These are phyloP conservation scores for Meyerozyma smithsonii DNA, from an alignment of 1,139 yeast genomes.

Conservation along the genomic window DNA sequence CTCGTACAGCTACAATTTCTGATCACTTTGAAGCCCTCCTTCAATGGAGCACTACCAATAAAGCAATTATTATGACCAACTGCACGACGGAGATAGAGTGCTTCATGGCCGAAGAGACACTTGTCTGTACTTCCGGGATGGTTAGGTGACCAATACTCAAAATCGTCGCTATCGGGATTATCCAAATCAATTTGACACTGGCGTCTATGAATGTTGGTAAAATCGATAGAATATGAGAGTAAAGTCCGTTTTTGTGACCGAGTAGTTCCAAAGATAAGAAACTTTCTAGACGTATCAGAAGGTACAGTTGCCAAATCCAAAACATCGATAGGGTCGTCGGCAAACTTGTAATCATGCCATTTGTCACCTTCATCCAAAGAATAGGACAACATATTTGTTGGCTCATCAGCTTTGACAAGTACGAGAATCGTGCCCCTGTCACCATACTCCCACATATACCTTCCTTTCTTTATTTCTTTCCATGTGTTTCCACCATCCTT, in stretches of 20 bases:
- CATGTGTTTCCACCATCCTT: slow-evolving; percentile 88
- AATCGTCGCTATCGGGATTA: slow-evolving; percentile 62
- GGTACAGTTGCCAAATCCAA: slow-evolving; percentile 87
- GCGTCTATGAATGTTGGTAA: slow-evolving; percentile 56
- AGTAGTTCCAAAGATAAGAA: slow-evolving; percentile 42
- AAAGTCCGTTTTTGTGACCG: slow-evolving; percentile 15
- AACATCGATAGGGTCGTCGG: slow-evolving; percentile 52
- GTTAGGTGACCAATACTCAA: slow-evolving; percentile 75
- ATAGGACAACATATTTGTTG: slow-evolving; percentile 56
- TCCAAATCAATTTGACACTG: slow-evolving; percentile 69
- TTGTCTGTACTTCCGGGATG: slow-evolving; percentile 57
- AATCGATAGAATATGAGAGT: slow-evolving; percentile 58
- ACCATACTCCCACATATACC: slow-evolving; percentile 91
- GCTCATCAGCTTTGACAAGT: slow-evolving; percentile 53
- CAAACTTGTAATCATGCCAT: slow-evolving; percentile 67
- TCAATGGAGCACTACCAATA: slow-evolving; percentile 71
- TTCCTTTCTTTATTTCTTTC: slow-evolving; percentile 72
- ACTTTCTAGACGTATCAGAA: slow-evolving; percentile 77
- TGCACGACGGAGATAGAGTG: slow-evolving; percentile 70
- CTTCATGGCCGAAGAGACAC: slow-evolving; percentile 89
- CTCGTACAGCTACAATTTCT: slow-evolving; percentile 82
- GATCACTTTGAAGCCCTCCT: slow-evolving; percentile 53
- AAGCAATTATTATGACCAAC: slow-evolving; percentile 62
- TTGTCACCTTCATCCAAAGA: slow-evolving; percentile 77
- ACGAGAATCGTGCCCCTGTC: slow-evolving; percentile 89